phyloP scores from a whole-genome alignment of 306 rosid genomes.

The Astragalus membranaceus region DNA sequence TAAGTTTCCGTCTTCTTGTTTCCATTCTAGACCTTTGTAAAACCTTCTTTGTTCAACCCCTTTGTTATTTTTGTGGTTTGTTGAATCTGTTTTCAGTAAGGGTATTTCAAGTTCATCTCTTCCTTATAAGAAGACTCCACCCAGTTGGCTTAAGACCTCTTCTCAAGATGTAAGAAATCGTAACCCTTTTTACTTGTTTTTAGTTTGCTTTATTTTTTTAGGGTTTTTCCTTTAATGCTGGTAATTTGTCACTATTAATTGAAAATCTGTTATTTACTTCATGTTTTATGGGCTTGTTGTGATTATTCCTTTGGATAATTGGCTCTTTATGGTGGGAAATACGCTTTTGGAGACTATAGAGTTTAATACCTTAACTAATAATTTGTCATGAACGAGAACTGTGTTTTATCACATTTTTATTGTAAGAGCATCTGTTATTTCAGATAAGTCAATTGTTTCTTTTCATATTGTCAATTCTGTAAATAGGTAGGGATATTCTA shows the following conservation, averaged over 20 bases:
- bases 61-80: no score
- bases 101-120: no score
- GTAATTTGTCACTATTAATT: background rate
- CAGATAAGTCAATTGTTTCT: no score
- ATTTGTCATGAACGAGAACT: background rate
- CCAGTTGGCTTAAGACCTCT: conserved; percentile 79
- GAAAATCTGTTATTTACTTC: background rate
- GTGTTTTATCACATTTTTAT: no score
- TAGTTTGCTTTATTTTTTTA: background rate
- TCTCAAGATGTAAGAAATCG: conserved; percentile 55
- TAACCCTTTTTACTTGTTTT: background rate
- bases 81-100: no score
- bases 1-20: background rate
- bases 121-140: no score
- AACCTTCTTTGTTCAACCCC: no score
- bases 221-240: background rate
- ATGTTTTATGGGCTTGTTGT: background rate
- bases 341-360: background rate
- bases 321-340: background rate
- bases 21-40: no score
- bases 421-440: background rate
- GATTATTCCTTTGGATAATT: background rate
- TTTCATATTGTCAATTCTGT: no score
- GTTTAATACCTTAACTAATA: background rate
- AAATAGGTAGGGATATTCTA: no score